Base-by-base conservation (phyloP, 768 basidiomycete genomes). In the Russula griseocarnosa region DNA sequence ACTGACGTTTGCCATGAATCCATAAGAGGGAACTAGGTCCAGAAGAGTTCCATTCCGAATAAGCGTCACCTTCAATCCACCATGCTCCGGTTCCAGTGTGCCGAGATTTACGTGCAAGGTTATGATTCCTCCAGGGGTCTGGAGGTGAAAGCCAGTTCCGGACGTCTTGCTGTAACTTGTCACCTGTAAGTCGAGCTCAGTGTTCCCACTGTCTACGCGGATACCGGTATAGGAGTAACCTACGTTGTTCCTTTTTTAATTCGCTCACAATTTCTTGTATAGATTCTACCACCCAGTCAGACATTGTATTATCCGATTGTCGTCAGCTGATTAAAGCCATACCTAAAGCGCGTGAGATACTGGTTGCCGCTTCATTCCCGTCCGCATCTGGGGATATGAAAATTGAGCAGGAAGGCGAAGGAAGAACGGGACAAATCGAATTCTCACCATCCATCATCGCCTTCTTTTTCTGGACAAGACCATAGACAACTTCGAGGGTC, bases 1-100 rank as follows among this genome's bases (percentile, higher is more conserved):
- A 26, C 47, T 32, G n/a, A 62, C 61, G 47, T 30, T 62, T 62
- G 10, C 61, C 55, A 11, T 49, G 28, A 7, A 62, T 30, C 61
- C 61, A 62, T 36, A 62, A 22, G 3, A 62, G 28, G 4, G 47
- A 62, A 7, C 22, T 16, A 8, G 53, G 0, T 16, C 26, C 36
- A 28, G 46, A 28, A 3, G 6, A 11, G 3, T 51, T 62, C 61
- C 61, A 62, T 20, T 62, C 26, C 2, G 20, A 10, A 26, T 56
- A 62, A 5, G 14, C 6, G 36, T 34, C 36, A 9, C 46, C 28
- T 28, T 49, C 7, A 30, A 42, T 50, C 26, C 55, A 50, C 61
- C 61, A 62, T 3, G 14, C 42, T 11, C 55, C 20, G 0, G 47
- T 50, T 38, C 36, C 55, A 4, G 14, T 30, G 6, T 51, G 55